Evolutionary conservation across 768 basidiomycete species (phyloP), one percentile per base, ranked within the genome.

Genomic region (Pisolithus albus): DNA sequence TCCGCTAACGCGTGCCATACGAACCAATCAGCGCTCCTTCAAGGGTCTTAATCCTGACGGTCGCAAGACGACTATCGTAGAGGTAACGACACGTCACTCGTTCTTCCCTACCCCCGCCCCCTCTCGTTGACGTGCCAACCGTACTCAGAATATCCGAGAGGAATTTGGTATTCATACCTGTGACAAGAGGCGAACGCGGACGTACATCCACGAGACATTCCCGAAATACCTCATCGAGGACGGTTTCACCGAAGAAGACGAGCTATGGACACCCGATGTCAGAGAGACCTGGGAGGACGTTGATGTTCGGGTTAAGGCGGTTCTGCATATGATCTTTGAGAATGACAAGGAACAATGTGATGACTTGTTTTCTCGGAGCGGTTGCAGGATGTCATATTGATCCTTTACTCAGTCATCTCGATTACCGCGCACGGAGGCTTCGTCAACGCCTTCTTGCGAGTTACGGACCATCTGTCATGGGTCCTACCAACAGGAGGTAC

Each of bases 141-240:
- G 4, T 30, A 36, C 13, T n/a, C 21, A 89, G 88, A 75, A 83
- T 53, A 76, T 80, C 45, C 78, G 86, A 28, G 88, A 90, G 63
- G 74, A 74, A 53, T 77, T 79, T 52, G 80, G 86, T 0, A 74
- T 78, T 1, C 85, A 88, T 52, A 87, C 86, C 0, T 88, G 85
- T 59, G 87, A 90, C 64, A 75, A 77, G 55, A 77, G 87, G 13
- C 70, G 72, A 18, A 70, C 73, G 2, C 70, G 67, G 30, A 71
- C 77, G 0, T 72, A 77, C 49, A 82, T 89, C 53, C 57, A 63
- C 0, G 51, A 52, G 0, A 57, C 72, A 6, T 87, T 67, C 59
- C 80, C 82, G 0, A 62, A 66, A 5, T 82, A 82, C 60, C 55
- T 47, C 7, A 75, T 87, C 42, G 84, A 88, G 58, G 60, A 63